Evolutionary conservation across 495 filamentous ascomycete genomes (phyloP), one percentile per base, ranked within the genome.

Genomic region (Parathielavia appendiculata): DNA sequence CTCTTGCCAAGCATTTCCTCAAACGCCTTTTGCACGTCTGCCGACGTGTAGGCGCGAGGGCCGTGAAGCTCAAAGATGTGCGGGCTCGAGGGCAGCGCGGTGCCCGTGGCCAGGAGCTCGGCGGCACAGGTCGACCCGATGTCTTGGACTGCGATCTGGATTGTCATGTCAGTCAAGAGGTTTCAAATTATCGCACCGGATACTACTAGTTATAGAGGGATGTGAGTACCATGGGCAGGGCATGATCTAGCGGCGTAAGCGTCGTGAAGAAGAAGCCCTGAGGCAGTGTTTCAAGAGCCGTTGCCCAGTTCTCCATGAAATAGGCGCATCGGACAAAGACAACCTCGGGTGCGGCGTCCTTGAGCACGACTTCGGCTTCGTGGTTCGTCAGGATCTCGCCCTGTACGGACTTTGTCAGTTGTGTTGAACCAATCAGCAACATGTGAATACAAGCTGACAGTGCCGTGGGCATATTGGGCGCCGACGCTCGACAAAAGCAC

Each of bases 261-360:
- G 63, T 65, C 1, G 60, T 55, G 50, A 49, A 64, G 47, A 68
- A 61, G 61, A 66, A 70, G 34, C 38, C 30, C 2, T 49, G 43
- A 12, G 39, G 23, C 38, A 70, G 22, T 1, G 58, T 66, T 41
- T 61, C 50, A 8, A 66, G 2, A 14, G 36, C 20, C 38, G 44
- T 44, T 7, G 45, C 60, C 60, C 60, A 68, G 54, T 66, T 70
- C 49, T 70, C 63, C 63, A 68, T 66, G 26, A 70, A 67, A 51
- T 62, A 68, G n/a, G 30, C 34, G 49, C 52, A 55, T 13, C 67
- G 65, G 19, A 70, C 57, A 44, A 68, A 61, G 14, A 68, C 55
- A 5, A 62, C 56, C 45, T 68, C 60, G 26, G 46, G 51, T 4
- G 55, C 48, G 19, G 60, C 43, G 20, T 63, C 64, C 1, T 36